Evolutionary conservation across 768 basidiomycete species (phyloP), one percentile per base, ranked within the genome.

Genomic region (Suillus subalutaceus): DNA sequence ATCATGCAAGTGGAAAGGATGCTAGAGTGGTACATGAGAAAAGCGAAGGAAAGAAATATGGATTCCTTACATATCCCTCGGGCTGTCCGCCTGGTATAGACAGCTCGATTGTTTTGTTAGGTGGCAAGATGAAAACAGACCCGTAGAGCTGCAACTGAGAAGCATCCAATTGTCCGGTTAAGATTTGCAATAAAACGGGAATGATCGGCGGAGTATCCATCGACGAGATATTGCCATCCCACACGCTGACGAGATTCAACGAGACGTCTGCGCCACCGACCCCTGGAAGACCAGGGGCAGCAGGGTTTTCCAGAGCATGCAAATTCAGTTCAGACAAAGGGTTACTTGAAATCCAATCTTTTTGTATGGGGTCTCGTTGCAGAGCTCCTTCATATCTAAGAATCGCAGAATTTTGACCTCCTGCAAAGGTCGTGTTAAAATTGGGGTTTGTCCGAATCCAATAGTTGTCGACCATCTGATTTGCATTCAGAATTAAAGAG

Each of bases 401-500:
- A 48, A 67, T 69, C 10, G 71, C 70, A 10, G 66, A 67, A 38
- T 59, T 32, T 37, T 23, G n/a, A 15, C 53, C 44, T 64, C 78
- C 79, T 18, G 82, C 78, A 20, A 74, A 64, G 0, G 79, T 77
- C 13, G 80, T 75, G 48, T 81, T 75, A 48, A 59, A 38, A 12
- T 67, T 68, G 12, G 67, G 64, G 13, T 66, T 62, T 2, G 59
- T 65, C n/a, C 63, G 65, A 57, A 67, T 58, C 66, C 77, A 85
- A 67, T 85, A 85, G 72, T 85, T 84, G 53, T 56, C 70, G 32
- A 79, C 63, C 1, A 71, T 69, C 52, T 80, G 74, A 67, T 80
- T 77, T 7, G 84, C 77, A 73, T 77, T 71, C 9, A 83, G 68
- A n/a, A 84, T 71, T 66, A 85, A 76, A 2, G 81, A 84, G 62